Evolutionary conservation across 345 rosid genomes (phyloP).

Genomic region (Raphanus raphanistrum): DNA sequence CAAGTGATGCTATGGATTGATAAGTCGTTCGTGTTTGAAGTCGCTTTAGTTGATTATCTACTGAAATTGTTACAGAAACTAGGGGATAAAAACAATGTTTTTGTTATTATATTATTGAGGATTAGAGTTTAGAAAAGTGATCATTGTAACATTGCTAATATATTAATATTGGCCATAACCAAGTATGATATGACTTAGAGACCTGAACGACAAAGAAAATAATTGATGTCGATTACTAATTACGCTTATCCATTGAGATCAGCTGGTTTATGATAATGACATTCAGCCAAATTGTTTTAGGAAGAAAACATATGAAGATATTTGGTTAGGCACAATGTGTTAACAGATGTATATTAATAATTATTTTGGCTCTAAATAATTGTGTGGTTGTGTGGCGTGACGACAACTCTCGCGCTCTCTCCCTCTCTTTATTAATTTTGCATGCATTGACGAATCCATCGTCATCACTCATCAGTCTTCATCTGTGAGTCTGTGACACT

Average conservation of each 20-base stretch:
- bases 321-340: conserved; percentile 7
- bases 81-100: neutral
- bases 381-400: conserved; percentile 24
- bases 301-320: neutral
- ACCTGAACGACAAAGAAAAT: conserved; percentile 17
- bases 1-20: no score
- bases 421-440: neutral
- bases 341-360: conserved; percentile 1
- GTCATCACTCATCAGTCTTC: conserved; percentile 15
- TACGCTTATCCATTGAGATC: conserved; percentile 32
- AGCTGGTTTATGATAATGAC: conserved; percentile 28
- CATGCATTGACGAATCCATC: conserved; percentile 35
- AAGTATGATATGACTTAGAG: conserved; percentile 19
- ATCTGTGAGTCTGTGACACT: conserved; percentile 2
- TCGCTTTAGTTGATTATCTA: neutral
- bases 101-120: neutral
- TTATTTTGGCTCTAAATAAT: conserved; percentile 25
- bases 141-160: conserved; percentile 14
- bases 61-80: neutral
- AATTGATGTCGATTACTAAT: conserved; percentile 22
- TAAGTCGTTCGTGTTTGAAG: no score
- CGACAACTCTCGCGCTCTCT: conserved; percentile 3
- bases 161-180: conserved; percentile 3
- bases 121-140: conserved; percentile 16
- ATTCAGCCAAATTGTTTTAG: conserved; percentile 15